A percentile compares a stretch with the other conserved stretches of the same genome.
Evolutionary conservation across 2,329 filamentous ascomycete genomes (phyloP).

Genomic region (Pseudovirgaria hyperparasitica): DNA sequence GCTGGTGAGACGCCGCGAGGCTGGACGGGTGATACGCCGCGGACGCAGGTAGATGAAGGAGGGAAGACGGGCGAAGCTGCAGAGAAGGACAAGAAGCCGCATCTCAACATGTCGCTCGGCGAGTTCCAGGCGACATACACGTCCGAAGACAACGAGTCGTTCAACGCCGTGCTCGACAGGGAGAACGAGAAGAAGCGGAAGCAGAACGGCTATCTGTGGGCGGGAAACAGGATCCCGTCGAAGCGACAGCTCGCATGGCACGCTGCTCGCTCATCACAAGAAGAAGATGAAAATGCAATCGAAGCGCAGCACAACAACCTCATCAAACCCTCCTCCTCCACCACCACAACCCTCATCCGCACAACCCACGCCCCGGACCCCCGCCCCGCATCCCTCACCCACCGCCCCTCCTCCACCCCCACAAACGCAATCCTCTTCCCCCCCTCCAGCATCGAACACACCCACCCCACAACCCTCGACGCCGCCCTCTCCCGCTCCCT

Average conservation of each 20-base stretch:
- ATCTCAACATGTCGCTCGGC: slow-evolving; percentile 68
- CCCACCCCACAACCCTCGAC: slow-evolving; percentile 6
- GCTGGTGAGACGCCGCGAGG: slow-evolving; percentile 47
- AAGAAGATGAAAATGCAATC: no score
- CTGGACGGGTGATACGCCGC: slow-evolving; percentile 62
- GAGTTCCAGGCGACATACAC: slow-evolving; percentile 90
- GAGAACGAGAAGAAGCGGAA: slow-evolving; percentile 76
- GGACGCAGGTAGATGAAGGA: slow-evolving; percentile 31
- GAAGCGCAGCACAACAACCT: no score
- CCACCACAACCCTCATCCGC: not conserved
- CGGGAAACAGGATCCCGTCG: slow-evolving; percentile 66
- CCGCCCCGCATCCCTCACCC: not conserved
- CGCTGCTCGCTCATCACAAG: no score
- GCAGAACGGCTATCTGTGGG: slow-evolving; percentile 83
- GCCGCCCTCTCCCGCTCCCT: slow-evolving; percentile 6
- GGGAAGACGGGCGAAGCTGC: slow-evolving; percentile 12
- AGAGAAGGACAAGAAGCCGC: slow-evolving; percentile 40
- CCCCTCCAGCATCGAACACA: slow-evolving; percentile 18
- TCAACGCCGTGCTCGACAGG: slow-evolving; percentile 81
- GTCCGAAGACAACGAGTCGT: slow-evolving; percentile 95
- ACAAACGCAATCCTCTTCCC: slow-evolving; percentile 11
- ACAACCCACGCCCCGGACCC: not conserved
- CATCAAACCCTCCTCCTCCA: no score
- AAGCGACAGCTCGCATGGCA: slow-evolving; percentile 50
- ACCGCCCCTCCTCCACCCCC: not conserved